Evolutionary conservation across 2,329 filamentous ascomycete genomes (phyloP), one percentile per base, ranked within the genome.

Genomic region (Verticillium nonalfalfae): DNA sequence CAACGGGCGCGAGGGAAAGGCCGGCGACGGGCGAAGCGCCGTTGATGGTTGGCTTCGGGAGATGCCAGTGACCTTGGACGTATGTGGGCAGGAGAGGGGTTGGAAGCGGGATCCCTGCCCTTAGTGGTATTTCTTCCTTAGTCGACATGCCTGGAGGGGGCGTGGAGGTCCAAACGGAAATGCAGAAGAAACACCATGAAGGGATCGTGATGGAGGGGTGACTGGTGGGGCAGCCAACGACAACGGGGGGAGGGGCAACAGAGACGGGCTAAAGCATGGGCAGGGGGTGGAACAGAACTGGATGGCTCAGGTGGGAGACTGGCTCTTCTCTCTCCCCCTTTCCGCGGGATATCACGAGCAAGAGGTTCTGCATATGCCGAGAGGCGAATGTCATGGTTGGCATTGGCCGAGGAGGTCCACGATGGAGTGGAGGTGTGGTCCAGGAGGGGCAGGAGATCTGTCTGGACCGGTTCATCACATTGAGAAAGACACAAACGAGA

Each of bases 321-420:
- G 45, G 45, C 21, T 21, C n/a, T 50, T 11, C 26, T 26, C 26
- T 26, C 26, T 26, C 26, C 26, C 26, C 26, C 26, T 26, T 26
- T n/a, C 11, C 45, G 18, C 45, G 18, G n/a, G 45, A 21, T 50
- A 50, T 50, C 45, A 50, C 45, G 60, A 61, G 57, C 60, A 61
- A 67, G 61, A 69, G 70, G 66, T 60, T 67, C 65, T 75, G 74
- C 74, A 76, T 74, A 73, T 77, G 75, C 75, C 73, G 74, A 74
- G 71, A 70, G 69, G 71, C 68, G 58, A 64, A 56, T 38, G 62
- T 61, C 61, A 65, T 57, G 62, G 61, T 59, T 62, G 34, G 62
- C 55, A 73, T 74, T 72, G 71, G 72, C 73, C 69, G 72, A 70
- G 62, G 66, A 10, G 64, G 64, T 59, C 65, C 54, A 60, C 64